Evolutionary conservation across 805 yeast genomes (phyloP).

Genomic region (Pichia nanzhaoensis): DNA sequence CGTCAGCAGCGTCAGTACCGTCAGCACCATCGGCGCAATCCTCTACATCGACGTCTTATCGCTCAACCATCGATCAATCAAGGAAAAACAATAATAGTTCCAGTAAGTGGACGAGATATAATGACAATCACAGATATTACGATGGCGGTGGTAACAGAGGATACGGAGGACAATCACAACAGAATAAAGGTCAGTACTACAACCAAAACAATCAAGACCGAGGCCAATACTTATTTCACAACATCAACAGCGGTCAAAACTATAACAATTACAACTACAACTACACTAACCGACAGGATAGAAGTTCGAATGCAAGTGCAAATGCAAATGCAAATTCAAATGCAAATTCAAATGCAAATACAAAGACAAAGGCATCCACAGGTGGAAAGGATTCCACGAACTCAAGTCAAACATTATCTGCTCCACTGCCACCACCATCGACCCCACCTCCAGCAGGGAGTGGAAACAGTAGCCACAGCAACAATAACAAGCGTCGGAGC

Average conservation of each 20-base stretch:
- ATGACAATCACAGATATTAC: neutral
- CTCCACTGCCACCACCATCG: slow-evolving; percentile 7
- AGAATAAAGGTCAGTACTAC: slow-evolving; percentile 2
- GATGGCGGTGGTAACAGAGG: neutral
- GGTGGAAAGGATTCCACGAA: too few species aligned
- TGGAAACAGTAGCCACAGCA: neutral
- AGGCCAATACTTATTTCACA: neutral
- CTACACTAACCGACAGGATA: neutral
- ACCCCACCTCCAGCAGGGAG: slow-evolving; percentile 3
- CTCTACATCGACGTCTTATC: neutral
- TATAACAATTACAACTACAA: neutral
- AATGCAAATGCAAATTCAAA: too few species aligned
- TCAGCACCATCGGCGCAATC: neutral
- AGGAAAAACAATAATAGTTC: neutral
- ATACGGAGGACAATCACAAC: neutral
- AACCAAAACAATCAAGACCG: neutral
- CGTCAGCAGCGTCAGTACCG: too few species aligned
- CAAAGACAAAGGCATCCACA: too few species aligned
- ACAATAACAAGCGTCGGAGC: slow-evolving; percentile 3
- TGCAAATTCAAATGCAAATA: too few species aligned
- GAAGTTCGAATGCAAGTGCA: slow-evolving; percentile 2
- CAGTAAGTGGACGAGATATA: neutral
- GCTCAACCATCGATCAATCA: neutral
- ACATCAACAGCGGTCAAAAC: slow-evolving; percentile 11
- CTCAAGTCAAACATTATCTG: neutral